Percentiles rank a stretch among this genome's conserved stretches.
phyloP scores from a whole-genome alignment of 306 rosid genomes.

The Trichosanthes cucumerina region DNA sequence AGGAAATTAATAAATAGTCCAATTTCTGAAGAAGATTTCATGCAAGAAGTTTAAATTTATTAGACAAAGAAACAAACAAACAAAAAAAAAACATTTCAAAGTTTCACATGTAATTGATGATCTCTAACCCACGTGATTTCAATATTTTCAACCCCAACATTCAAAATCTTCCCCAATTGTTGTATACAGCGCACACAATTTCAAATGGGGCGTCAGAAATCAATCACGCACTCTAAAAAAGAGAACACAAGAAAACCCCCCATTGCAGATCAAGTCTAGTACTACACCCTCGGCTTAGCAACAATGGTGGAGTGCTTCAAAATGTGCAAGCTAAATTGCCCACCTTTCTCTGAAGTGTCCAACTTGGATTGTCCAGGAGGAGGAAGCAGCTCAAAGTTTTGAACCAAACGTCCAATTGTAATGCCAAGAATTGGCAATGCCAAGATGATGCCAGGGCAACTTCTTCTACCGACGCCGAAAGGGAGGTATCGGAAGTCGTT shows the following conservation, averaged over 20 bases:
- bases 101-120: neutral
- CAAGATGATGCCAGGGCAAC: constrained; percentile 85
- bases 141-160: neutral
- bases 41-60: neutral
- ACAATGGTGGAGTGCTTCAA: constrained; percentile 79
- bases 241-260: neutral
- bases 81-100: neutral
- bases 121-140: neutral
- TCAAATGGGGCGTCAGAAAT: neutral
- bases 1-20: neutral
- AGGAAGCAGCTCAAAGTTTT: constrained; percentile 73
- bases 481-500: constrained; percentile 85
- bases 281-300: constrained; percentile 43
- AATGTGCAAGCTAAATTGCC: constrained; percentile 85
- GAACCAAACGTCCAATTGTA: constrained; percentile 70
- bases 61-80: neutral
- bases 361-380: constrained; percentile 68
- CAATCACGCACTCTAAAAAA: neutral
- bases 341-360: constrained; percentile 76
- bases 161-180: neutral
- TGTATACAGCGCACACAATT: neutral
- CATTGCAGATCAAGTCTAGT: neutral
- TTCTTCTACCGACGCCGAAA: constrained; percentile 74
- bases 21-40: neutral
- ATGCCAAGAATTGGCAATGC: constrained; percentile 82